Evolutionary conservation across 1,284 basidiomycete genomes (phyloP).

Genomic region (Bondarzewia mesenterica): DNA sequence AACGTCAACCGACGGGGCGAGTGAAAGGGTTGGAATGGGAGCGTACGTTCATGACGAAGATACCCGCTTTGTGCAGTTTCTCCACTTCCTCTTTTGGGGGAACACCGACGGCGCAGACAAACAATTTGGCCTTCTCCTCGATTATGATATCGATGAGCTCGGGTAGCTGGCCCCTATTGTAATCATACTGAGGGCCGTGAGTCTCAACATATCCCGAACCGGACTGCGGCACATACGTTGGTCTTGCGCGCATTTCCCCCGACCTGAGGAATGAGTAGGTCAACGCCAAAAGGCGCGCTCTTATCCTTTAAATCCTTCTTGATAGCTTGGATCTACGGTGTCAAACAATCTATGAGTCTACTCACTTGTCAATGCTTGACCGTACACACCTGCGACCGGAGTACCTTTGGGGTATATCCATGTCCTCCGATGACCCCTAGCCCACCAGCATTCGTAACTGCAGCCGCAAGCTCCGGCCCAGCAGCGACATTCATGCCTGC

Average conservation of each 20-base stretch:
- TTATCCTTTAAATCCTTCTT: slow-evolving; percentile 65
- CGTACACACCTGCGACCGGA: slow-evolving; percentile 53
- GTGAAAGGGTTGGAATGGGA: neutral
- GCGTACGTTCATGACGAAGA: slow-evolving; percentile 75
- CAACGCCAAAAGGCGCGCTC: slow-evolving; percentile 80
- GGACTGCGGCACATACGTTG: slow-evolving; percentile 45
- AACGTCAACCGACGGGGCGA: neutral
- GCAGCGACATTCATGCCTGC: slow-evolving; percentile 82
- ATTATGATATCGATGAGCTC: slow-evolving; percentile 83
- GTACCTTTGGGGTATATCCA: slow-evolving; percentile 70
- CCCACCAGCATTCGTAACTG: slow-evolving; percentile 82
- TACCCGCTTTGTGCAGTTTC: slow-evolving; percentile 71
- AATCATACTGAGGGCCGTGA: slow-evolving; percentile 48
- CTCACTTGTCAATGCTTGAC: too few species aligned
- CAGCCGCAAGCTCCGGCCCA: slow-evolving; percentile 81
- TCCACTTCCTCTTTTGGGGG: slow-evolving; percentile 76
- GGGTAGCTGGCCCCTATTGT: slow-evolving; percentile 73
- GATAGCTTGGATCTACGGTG: slow-evolving; percentile 57
- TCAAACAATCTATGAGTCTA: neutral
- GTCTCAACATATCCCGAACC: neutral
- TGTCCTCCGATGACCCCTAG: slow-evolving; percentile 84
- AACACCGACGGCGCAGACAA: slow-evolving; percentile 83
- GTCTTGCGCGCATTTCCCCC: slow-evolving; percentile 80
- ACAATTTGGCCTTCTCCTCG: slow-evolving; percentile 74
- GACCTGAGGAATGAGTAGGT: slow-evolving; percentile 77